These are phyloP conservation scores for Bacterosira constricta DNA, from an alignment of 108 stramenopile genomes.

Conservation along the genomic window DNA sequence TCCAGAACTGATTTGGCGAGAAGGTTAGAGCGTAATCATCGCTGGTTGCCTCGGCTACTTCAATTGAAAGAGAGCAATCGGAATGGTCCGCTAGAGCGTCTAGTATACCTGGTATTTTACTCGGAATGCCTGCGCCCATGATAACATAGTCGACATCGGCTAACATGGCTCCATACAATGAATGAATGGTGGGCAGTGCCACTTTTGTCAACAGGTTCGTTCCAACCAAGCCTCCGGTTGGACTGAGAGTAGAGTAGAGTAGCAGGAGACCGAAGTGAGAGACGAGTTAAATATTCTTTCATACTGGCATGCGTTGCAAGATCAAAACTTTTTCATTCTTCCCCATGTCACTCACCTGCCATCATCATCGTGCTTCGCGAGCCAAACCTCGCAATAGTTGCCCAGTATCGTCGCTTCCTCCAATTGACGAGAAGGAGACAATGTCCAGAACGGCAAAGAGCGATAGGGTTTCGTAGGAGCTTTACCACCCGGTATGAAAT, in stretches of 20 bases:
- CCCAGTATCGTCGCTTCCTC: conserved; percentile 46
- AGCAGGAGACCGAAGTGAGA: too few relatives aligned
- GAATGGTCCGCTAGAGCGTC: conserved; percentile 47
- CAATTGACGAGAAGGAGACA: conserved; percentile 29
- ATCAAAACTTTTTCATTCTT: too few relatives aligned
- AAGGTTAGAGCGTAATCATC: conserved; percentile 18
- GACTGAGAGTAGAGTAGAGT: too few relatives aligned
- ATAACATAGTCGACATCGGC: conserved; percentile 59
- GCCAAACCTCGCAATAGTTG: conserved; percentile 59
- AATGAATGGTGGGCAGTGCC: conserved; percentile 47
- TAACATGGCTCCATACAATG: conserved; percentile 58
- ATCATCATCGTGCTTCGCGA: conserved; percentile 61
- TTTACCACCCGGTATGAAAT: conserved; percentile 52
- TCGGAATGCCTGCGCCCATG: conserved; percentile 63
- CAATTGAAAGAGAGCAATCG: conserved; percentile 41
- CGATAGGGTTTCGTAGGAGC: conserved; percentile 42
- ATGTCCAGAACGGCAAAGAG: conserved; percentile 48
- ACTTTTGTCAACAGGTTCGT: conserved; percentile 58
- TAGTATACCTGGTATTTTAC: conserved; percentile 52
- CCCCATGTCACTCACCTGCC: too few relatives aligned
- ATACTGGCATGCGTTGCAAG: too few relatives aligned
- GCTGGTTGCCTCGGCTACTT: conserved; percentile 28
- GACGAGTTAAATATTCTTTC: too few relatives aligned
- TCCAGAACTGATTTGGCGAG: conserved; percentile 51
- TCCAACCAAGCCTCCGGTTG: conserved; percentile 37